Evolutionary conservation across 352 stramenopile species (phyloP).

Genomic region (Phytophthora fragariaefolia): DNA sequence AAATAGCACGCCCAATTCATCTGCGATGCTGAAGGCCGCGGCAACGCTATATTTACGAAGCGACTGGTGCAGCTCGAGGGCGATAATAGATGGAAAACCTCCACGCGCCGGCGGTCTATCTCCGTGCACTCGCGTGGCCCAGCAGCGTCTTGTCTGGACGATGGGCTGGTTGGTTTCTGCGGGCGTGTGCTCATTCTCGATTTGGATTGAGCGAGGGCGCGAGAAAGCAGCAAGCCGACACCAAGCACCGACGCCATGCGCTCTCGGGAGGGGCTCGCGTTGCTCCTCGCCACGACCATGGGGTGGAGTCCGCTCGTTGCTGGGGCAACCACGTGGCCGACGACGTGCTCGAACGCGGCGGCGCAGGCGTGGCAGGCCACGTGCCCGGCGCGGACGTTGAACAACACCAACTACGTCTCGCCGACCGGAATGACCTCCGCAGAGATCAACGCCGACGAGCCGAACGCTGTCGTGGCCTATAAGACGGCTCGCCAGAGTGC

Average conservation of each 20-base stretch:
- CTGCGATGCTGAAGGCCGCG: constrained; percentile 22
- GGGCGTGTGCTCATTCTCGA: constrained; percentile 28
- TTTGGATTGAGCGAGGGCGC: constrained; percentile 25
- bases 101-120: constrained; percentile 18
- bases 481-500: constrained; percentile 71
- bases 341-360: constrained; percentile 63
- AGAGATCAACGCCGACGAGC: constrained; percentile 71
- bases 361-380: constrained; percentile 61
- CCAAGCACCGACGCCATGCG: constrained; percentile 27
- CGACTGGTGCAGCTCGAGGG: neutral
- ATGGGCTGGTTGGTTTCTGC: constrained; percentile 12
- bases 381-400: constrained; percentile 55
- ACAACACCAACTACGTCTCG: constrained; percentile 66
- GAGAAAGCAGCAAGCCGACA: constrained; percentile 18
- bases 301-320: constrained; percentile 20
- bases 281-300: constrained; percentile 29
- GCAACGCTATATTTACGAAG: constrained; percentile 23
- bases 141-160: constrained; percentile 6
- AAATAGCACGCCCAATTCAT: constrained; percentile 9
- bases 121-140: constrained; percentile 18
- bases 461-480: constrained; percentile 65
- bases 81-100: constrained; percentile 29
- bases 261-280: constrained; percentile 27
- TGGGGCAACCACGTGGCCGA: constrained; percentile 23
- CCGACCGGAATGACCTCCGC: constrained; percentile 55